Base-by-base conservation (phyloP, 305 asterid genomes). In the Withania somnifera region DNA sequence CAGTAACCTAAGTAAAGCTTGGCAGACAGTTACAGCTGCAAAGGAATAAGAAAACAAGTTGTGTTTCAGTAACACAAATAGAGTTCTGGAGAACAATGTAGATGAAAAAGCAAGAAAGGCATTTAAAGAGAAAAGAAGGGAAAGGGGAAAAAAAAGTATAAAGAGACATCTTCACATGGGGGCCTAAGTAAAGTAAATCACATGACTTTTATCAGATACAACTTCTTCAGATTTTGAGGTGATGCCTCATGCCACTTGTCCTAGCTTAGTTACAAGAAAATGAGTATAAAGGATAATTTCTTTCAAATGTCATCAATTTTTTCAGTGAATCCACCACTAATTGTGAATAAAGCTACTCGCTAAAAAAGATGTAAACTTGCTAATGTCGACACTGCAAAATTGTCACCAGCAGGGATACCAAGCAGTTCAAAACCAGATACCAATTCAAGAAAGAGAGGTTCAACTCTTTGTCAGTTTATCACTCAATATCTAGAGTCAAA, bases 131-230 rank as follows among this genome's bases (percentile, higher is more conserved):
- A 82, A 85, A 86, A 60, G 79, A 42, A 32, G 17, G 85, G 58
- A 7, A 45, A 81, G 54, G 78, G 28, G 83, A 82, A 75, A 83
- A 69, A 69, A 79, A 19, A 47, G 84, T 67, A 57, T 83, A 84
- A 85, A 87, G 84, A 32, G 86, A 79, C 80, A 83, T 77, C 68
- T 61, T 86, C 91, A 88, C 88, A 90, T 88, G 89, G 86, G 81
- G 67, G 56, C 50, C 20, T 6, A 50, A 52, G 47, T 71, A 22
- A 68, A 80, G 82, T 40, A 71, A 82, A 85, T 66, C 69, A 61
- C 73, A 81, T 58, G 79, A 83, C 84, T 78, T 78, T 19, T 24
- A 69, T 28, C 80, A 76, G 24, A 83, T 76, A 61, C 80, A 84
- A 61, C 71, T 76, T 85, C 81, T 22, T 63, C 52, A 79, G 78